A percentile compares a stretch with the other conserved stretches of the same genome.
These are phyloP conservation scores for Aciculoconidium aculeatum DNA, from an alignment of 805 yeast species.

Conservation along the genomic window DNA sequence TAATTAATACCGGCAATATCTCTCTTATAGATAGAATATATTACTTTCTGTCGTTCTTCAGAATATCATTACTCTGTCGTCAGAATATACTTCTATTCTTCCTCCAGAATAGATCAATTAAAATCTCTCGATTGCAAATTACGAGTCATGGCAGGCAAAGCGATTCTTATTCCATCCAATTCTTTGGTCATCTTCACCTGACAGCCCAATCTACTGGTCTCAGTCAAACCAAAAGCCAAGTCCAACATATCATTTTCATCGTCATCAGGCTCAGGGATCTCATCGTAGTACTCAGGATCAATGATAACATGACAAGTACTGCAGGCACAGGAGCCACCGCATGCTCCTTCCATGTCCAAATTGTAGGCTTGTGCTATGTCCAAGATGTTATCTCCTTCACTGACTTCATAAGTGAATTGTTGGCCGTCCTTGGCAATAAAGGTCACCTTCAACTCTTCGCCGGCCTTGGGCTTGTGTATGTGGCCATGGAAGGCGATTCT, in stretches of 20 bases:
- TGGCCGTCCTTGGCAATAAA: conserved; percentile 89
- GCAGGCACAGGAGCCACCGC: conserved; percentile 99
- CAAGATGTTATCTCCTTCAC: conserved; percentile 85
- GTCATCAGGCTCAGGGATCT: conserved; percentile 89
- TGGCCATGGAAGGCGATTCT: conserved; percentile 90
- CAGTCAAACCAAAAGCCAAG: conserved; percentile 94
- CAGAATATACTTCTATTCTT: too few relatives aligned
- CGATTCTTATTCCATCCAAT: conserved; percentile 89
- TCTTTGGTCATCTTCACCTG: conserved; percentile 87
- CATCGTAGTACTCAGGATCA: conserved; percentile 91
- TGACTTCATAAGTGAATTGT: conserved; percentile 76
- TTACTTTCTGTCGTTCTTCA: neutral
- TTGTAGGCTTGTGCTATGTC: conserved; percentile 94
- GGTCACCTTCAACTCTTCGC: conserved; percentile 79
- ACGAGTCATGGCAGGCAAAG: conserved; percentile 95
- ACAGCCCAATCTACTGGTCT: conserved; percentile 93
- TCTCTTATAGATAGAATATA: too few relatives aligned
- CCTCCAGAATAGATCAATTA: conserved; percentile 8
- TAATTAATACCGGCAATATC: too few relatives aligned
- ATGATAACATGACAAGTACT: conserved; percentile 96
- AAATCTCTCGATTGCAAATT: conserved; percentile 83
- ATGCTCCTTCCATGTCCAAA: conserved; percentile 95
- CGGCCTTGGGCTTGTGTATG: conserved; percentile 83
- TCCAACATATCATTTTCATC: conserved; percentile 99
- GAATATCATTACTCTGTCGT: neutral